Conservation (phyloP, 2,329 filamentous ascomycete genomes). For the Ophiostoma quercus region DNA sequence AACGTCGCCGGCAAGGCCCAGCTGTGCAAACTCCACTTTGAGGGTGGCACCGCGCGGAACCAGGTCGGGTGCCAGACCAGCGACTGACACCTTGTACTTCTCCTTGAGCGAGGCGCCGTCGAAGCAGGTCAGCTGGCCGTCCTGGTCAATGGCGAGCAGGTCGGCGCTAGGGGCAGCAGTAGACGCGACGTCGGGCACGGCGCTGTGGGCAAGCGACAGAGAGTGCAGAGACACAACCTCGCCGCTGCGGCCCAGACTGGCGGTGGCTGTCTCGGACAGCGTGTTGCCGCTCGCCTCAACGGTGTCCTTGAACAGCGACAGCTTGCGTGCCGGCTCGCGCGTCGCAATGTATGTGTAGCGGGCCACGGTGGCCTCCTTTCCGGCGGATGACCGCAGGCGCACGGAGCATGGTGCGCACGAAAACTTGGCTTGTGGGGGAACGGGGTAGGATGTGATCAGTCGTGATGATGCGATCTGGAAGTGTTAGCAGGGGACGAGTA, state of each 20-base stretch:
- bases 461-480: constrained; percentile 54
- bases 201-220: constrained; percentile 22
- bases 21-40: constrained; percentile 47
- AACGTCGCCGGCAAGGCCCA: constrained; percentile 45
- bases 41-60: constrained; percentile 35
- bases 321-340: constrained; percentile 44
- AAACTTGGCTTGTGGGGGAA: constrained; percentile 60
- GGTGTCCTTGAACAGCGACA: constrained; percentile 56
- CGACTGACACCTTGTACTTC: constrained; percentile 44
- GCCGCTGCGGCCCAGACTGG: constrained; percentile 37
- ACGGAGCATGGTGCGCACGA: constrained; percentile 58
- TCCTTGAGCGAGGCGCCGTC: constrained; percentile 50
- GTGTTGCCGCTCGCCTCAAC: constrained; percentile 49
- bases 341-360: constrained; percentile 60
- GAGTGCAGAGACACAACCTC: constrained; percentile 44
- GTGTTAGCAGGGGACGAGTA: constrained; percentile 17
- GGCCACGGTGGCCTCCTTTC: constrained; percentile 40
- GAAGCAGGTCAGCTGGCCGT: constrained; percentile 57
- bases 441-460: constrained; percentile 61
- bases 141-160: constrained; percentile 53
- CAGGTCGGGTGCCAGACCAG: constrained; percentile 41
- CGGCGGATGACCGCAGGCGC: constrained; percentile 46
- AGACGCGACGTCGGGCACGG: neutral
- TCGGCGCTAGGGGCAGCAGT: constrained; percentile 30
- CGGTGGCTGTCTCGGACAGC: constrained; percentile 45